Percentiles rank a stretch among this genome's conserved stretches.
These are phyloP conservation scores for Dimargaris xerosporica DNA, from an alignment of 192 early-diverging fungal species.

Conservation along the genomic window DNA sequence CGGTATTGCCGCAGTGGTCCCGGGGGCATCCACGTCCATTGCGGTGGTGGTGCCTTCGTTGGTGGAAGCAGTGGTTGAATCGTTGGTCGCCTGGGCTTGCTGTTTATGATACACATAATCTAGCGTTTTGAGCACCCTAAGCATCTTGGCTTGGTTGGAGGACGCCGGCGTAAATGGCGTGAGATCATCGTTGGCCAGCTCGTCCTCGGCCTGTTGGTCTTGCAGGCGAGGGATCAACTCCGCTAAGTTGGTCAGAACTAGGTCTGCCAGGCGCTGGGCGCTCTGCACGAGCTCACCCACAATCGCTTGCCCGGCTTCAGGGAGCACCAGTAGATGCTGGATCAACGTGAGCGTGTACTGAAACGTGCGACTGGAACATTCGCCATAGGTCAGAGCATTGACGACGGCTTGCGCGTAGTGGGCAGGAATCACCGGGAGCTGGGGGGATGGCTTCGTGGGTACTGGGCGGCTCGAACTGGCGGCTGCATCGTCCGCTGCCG, in stretches of 20 bases:
- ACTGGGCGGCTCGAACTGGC: not conserved
- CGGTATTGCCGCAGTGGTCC: conserved; percentile 29
- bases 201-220: conserved; percentile 37
- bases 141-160: conserved; percentile 79
- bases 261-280: conserved; percentile 48
- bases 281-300: conserved; percentile 60
- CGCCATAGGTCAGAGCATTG: conserved; percentile 76
- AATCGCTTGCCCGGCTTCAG: conserved; percentile 53
- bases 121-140: conserved; percentile 86
- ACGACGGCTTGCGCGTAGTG: conserved; percentile 71
- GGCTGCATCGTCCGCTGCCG: conserved; percentile 1
- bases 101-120: conserved; percentile 68
- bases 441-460: conserved; percentile 24
- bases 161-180: conserved; percentile 68
- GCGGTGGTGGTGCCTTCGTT: conserved; percentile 27
- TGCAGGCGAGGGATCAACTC: conserved; percentile 43
- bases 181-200: conserved; percentile 57
- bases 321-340: conserved; percentile 63
- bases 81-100: conserved; percentile 18
- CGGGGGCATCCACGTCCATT: conserved; percentile 13
- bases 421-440: conserved; percentile 68
- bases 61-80: conserved; percentile 18
- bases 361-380: conserved; percentile 87
- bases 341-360: conserved; percentile 83
- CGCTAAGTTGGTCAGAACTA: conserved; percentile 52